Conservation (phyloP, 441 rosid species). For the Manihot esculenta region DNA sequence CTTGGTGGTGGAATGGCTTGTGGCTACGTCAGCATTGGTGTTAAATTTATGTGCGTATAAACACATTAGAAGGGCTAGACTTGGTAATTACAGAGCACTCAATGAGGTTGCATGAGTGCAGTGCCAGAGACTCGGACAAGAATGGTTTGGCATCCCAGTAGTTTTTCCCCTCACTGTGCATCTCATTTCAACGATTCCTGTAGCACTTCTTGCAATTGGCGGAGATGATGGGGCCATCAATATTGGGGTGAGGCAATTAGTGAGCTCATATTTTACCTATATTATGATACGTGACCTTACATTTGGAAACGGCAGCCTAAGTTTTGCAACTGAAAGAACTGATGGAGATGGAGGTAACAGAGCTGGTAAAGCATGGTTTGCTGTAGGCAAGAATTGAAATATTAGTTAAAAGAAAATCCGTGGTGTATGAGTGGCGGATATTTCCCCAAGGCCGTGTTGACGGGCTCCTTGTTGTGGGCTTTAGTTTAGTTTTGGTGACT, state of each 20-base stretch:
- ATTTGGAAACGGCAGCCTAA: background rate
- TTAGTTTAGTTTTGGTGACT: constrained; percentile 41
- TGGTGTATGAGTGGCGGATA: constrained; percentile 19
- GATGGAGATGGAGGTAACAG: constrained; percentile 20
- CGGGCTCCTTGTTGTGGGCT: too few relatives aligned
- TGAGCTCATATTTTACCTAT: constrained; percentile 65
- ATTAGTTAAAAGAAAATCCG: constrained; percentile 19
- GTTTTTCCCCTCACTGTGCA: constrained; percentile 68
- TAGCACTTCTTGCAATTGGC: constrained; percentile 75
- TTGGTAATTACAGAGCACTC: constrained; percentile 45
- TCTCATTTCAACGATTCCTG: constrained; percentile 75
- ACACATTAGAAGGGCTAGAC: constrained; percentile 45
- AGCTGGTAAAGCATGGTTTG: constrained; percentile 23
- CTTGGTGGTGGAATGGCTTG: constrained; percentile 75
- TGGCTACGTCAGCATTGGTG: constrained; percentile 77
- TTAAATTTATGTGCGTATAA: constrained; percentile 39
- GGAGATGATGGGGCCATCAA: constrained; percentile 84
- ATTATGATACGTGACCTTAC: constrained; percentile 8
- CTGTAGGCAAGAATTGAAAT: constrained; percentile 32
- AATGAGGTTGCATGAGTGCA: constrained; percentile 50
- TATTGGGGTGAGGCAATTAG: constrained; percentile 64
- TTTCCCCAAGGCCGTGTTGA: constrained; percentile 23
- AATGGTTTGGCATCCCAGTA: constrained; percentile 15
- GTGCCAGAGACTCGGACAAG: constrained; percentile 20
- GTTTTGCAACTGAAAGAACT: constrained; percentile 12